Evolutionary conservation across 352 stramenopile genomes (phyloP), one percentile per base, ranked within the genome.

Genomic region (Phytophthora ohioensis): DNA sequence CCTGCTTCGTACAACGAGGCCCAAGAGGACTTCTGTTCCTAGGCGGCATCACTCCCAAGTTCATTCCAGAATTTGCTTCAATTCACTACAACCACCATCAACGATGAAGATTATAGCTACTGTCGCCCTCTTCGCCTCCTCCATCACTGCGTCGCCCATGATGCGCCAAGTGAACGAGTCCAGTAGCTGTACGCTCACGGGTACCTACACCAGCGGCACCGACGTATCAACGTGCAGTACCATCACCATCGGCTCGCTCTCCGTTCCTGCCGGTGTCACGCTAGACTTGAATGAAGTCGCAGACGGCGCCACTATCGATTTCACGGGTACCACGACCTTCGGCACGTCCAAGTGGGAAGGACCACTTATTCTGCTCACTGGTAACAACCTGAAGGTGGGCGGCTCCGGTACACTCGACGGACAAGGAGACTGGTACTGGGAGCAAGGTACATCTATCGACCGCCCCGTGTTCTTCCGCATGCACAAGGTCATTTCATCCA

Each of bases 281-380:
- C 65, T 82, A 10, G 75, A 82, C 56, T 51, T 82, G 46, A 78
- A 34, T 41, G 64, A 73, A 11, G 45, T 73, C 36, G 70, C 75
- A 43, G 59, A 39, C 3, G 75, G 71, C 11, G 70, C 75, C 1
- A 75, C 31, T 51, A 64, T 82, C 45, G 75, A 61, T 4, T 73
- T 82, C 72, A 46, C 53, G 10, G 75, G 75, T 31, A 82, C 75
- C n/a, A 75, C 64, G 12, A 80, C 61, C n/a, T 79, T 82, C 52
- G 75, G 71, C 51, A 63, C 53, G 15, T 30, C 79, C 31, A 63
- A 48, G 39, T 81, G 69, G 69, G 48, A 52, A 27, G 75, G 75
- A 1, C 70, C 67, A 21, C 71, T 79, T 13, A 35, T 82, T 5
- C 48, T 75, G 5, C 57, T 82, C 4, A 69, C 67, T 4, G 75